Base-by-base conservation (phyloP, 495 filamentous ascomycete species). In the Hypoxylon lenormandii region DNA sequence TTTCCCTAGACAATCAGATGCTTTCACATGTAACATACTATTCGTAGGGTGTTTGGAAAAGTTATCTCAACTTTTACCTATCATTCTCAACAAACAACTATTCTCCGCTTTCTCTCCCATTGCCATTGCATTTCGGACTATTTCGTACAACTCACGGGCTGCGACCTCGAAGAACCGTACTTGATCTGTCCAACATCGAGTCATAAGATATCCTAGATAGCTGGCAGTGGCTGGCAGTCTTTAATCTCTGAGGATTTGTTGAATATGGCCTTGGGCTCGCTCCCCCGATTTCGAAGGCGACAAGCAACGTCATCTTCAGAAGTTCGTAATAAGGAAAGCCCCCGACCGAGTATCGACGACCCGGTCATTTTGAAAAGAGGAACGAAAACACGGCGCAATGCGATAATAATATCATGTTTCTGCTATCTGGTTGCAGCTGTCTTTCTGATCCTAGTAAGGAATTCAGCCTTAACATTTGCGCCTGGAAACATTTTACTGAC, bases 401-500 rank as follows among this genome's bases (percentile, higher is more conserved):
- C 84, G 48, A 81, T 86, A 55, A 71, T 87, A 12, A 63, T 90
- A n/a, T 87, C 89, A 30, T 86, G 88, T 12, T 77, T 90, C 58
- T 83, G 90, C 65, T 92, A 94, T 74, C 78, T 93, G 49, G 74
- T 94, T 37, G 84, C 91, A 10, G 84, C 89, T 70, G 82, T 92
- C 63, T 96, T 97, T 72, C 77, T 94, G 1, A 81, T 96, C 47
- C 81, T 96, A 48, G 91, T 85, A 76, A 42, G 81, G 23, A 21
- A 3, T n/a, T 62, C 2, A 6, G 15, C 36, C 11, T 11, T 43
- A 11, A 0, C 2, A 19, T 21, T 42, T 40, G 13, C n/a, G 42
- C 16, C 30, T 22, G 8, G 0, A 28, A 11, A 38, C 15, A 21
- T 23, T 64, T 72, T 63, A 74, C 40, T 26, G 37, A 50, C 61